Conservation (phyloP, 768 basidiomycete species). For the Hypholoma fasciculare region DNA sequence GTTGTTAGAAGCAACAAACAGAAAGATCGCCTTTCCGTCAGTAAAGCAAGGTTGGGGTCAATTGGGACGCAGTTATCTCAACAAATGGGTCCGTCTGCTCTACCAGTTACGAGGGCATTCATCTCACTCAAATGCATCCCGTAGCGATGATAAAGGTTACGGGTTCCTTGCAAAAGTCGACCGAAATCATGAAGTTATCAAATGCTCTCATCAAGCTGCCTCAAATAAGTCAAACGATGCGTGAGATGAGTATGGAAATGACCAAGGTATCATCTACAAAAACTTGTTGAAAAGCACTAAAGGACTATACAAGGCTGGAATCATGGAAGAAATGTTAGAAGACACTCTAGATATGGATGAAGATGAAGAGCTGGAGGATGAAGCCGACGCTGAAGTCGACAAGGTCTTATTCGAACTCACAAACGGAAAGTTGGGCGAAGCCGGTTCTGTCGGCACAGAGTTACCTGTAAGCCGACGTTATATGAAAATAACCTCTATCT, state of each 20-base stretch:
- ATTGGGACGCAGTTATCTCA: conserved; percentile 88
- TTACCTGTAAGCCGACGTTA: conserved; percentile 60
- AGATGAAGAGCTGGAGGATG: conserved; percentile 93
- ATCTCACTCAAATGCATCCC: not conserved
- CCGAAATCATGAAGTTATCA: conserved; percentile 99
- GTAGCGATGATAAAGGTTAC: conserved; percentile 96
- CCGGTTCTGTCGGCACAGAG: conserved; percentile 68
- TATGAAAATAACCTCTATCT: conserved; percentile 13
- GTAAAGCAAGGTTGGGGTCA: conserved; percentile 90
- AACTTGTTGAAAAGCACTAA: not conserved
- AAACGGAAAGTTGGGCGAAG: conserved; percentile 91
- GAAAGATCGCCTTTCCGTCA: conserved; percentile 87
- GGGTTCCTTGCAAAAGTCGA: conserved; percentile 95
- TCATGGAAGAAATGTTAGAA: conserved; percentile 98
- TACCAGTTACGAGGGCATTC: not conserved
- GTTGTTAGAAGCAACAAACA: conserved; percentile 95
- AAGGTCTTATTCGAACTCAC: conserved; percentile 95
- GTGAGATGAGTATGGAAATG: conserved; percentile 99
- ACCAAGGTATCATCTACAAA: conserved; percentile 64
- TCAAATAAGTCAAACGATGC: conserved; percentile 90
- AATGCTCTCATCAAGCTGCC: conserved; percentile 90
- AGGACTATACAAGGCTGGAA: conserved; percentile 68
- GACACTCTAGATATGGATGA: conserved; percentile 91
- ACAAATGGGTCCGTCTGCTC: conserved; percentile 73
- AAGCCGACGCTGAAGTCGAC: conserved; percentile 97